Evolutionary conservation across 2,329 filamentous ascomycete species (phyloP), one percentile per base, ranked within the genome.

Genomic region (Ramularia collo-cygni): DNA sequence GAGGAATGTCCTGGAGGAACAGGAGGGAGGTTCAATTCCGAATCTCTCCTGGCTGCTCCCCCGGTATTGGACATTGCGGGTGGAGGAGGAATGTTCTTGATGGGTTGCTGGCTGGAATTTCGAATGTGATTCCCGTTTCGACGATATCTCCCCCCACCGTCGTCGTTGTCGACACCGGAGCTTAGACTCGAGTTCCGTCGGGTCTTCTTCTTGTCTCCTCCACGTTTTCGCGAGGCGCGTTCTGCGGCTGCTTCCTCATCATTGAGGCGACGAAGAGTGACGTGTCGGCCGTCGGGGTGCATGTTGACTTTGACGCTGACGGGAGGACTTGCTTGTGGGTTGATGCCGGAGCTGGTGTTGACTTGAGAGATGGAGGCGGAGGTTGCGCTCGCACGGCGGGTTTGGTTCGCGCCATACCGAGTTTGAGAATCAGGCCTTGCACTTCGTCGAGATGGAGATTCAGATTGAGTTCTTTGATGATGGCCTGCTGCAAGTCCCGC

Each of bases 231-330:
- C 7, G 71, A 71, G 50, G 76, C 72, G 18, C 76, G 71, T 46
- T 75, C 74, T 5, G 75, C 75, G 8, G 74, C 74, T 10, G 76
- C 76, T 64, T 81, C 77, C 60, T 78, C 72, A 51, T 78, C 74
- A 8, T 75, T 77, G 17, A 82, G 62, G 9, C 76, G 66, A 18
- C 77, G 68, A 6, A 82, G 65, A 2, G 78, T 82, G 26, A 82
- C 76, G 52, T 78, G 74, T 6, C 76, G 69, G 16, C 76, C 76
- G 47, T 81, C 76, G 42, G 74, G 72, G 58, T 80, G 76, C 70
- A 80, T 77, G 54, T 79, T 78, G 29, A 81, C 71, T 57, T 80
- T 79, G 40, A 82, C 71, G 19, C 73, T 77, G 33, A 80, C 75
- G 2, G 76, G 75, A n/a, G 75, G 76, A 70, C 61, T 44, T 18